These are phyloP conservation scores for Pleoardoris graminearum DNA, from an alignment of 2,329 filamentous ascomycete species.

Conservation along the genomic window DNA sequence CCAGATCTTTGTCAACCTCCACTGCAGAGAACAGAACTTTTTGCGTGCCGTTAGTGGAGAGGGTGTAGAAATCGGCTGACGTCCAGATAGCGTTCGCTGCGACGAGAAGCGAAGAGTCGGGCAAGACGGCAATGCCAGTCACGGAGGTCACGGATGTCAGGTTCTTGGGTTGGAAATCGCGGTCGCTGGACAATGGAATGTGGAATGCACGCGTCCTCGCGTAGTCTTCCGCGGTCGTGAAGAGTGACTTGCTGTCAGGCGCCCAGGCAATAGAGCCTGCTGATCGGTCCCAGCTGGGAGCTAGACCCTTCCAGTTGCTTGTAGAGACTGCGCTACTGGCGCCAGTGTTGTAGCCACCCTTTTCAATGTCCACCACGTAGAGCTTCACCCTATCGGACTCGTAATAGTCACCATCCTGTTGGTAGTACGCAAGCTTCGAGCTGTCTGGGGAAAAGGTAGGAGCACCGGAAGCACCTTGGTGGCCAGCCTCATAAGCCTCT, in stretches of 20 bases:
- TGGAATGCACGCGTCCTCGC: slow-evolving; percentile 58
- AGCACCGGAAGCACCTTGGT: slow-evolving; percentile 66
- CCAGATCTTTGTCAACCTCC: slow-evolving; percentile 64
- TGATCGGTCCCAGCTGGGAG: slow-evolving; percentile 36
- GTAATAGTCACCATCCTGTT: slow-evolving; percentile 65
- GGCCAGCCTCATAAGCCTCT: slow-evolving; percentile 36
- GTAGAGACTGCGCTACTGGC: slow-evolving; percentile 22
- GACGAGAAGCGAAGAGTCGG: slow-evolving; percentile 59
- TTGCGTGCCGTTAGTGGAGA: slow-evolving; percentile 38
- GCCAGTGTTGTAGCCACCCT: slow-evolving; percentile 12
- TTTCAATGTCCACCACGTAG: slow-evolving; percentile 36
- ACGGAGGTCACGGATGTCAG: slow-evolving; percentile 50
- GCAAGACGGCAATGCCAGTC: slow-evolving; percentile 55
- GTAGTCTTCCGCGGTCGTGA: slow-evolving; percentile 39
- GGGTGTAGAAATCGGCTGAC: slow-evolving; percentile 37
- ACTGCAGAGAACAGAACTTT: slow-evolving; percentile 60
- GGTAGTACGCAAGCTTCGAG: slow-evolving; percentile 75
- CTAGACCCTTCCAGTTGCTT: slow-evolving; percentile 38
- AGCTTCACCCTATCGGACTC: slow-evolving; percentile 75
- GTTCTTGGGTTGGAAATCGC: slow-evolving; percentile 47
- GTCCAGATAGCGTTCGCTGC: slow-evolving; percentile 39
- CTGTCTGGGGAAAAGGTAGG: slow-evolving; percentile 78
- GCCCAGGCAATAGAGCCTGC: slow-evolving; percentile 36
- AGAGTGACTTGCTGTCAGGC: slow-evolving; percentile 37
- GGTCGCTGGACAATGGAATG: slow-evolving; percentile 61